A percentile compares a stretch with the other conserved stretches of the same genome.
phyloP scores from a whole-genome alignment of 2,329 filamentous ascomycete genomes.

The Cladosporium sp. region DNA sequence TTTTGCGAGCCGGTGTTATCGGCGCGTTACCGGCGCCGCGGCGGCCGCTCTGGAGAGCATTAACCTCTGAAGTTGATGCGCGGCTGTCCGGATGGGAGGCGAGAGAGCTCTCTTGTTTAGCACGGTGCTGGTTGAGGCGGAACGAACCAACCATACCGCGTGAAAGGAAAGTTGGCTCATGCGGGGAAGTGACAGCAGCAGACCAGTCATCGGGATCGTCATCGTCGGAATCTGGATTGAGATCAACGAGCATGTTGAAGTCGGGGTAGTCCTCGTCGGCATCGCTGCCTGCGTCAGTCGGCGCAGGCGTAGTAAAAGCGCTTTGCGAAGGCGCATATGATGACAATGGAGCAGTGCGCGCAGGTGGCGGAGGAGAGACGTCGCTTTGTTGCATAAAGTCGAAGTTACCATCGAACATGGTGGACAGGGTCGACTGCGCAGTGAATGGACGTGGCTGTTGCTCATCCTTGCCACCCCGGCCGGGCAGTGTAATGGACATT shows the following conservation, averaged over 20 bases:
- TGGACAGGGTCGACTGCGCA: conserved; percentile 30
- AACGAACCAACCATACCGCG: conserved; percentile 70
- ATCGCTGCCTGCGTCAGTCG: conserved; percentile 8
- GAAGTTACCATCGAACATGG: conserved; percentile 31
- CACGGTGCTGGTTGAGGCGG: conserved; percentile 55
- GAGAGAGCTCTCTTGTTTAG: conserved; percentile 47
- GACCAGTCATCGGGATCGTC: conserved; percentile 40
- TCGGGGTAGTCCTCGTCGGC: conserved; percentile 9
- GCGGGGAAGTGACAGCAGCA: conserved; percentile 28
- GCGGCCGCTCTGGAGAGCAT: conserved; percentile 60
- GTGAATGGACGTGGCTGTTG: conserved; percentile 27
- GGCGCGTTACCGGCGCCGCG: conserved; percentile 63
- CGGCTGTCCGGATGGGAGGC: conserved; percentile 59
- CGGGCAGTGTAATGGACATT: conserved; percentile 8
- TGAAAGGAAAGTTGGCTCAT: conserved; percentile 42
- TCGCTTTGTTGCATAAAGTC: conserved; percentile 42
- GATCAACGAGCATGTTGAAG: conserved; percentile 13
- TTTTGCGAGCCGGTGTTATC: conserved; percentile 62
- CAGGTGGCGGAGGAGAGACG: conserved; percentile 30
- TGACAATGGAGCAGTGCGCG: background rate
- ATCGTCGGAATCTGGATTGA: conserved; percentile 36
- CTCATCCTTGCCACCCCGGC: conserved; percentile 3
- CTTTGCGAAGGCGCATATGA: conserved; percentile 1
- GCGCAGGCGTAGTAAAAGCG: conserved; percentile 6
- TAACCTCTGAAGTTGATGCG: conserved; percentile 59